Base-by-base conservation (phyloP, 768 basidiomycete species). In the Cantharellus anzutake region DNA sequence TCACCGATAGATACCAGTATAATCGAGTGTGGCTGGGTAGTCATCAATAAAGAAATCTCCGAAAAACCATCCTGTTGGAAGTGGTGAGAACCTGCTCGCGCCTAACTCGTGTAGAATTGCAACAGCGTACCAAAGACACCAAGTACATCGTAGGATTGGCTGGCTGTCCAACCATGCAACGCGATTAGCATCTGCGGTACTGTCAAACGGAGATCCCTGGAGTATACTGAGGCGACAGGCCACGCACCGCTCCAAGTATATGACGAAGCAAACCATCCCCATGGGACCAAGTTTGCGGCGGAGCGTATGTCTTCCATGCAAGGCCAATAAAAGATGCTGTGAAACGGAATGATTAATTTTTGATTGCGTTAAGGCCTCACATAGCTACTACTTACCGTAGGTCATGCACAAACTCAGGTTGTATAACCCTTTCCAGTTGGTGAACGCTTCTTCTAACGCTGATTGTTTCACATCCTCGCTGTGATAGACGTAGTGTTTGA, bases 41-140 rank as follows among this genome's bases (percentile, higher is more conserved):
- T 91, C 85, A 66, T 94, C 89, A 72, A 93, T 84, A 75, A 93
- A 93, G 73, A 94, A 94, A 71, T 94, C 90, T 34, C 91, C 92
- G 65, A 96, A 99, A 72, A 97, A 93, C 96, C 96, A 99, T 35
- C 96, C 89, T 91, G 58, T 37, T 37, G 16, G 59, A 16, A 57
- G 35, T 35, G 7, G 42, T 5, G n/a, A n/a, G n/a, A n/a, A n/a
- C n/a, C n/a, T n/a, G n/a, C n/a, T n/a, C n/a, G n/a, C n/a, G n/a
- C n/a, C n/a, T n/a, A n/a, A n/a, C n/a, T n/a, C n/a, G n/a, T n/a
- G n/a, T n/a, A n/a, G n/a, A n/a, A n/a, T n/a, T n/a, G n/a, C n/a
- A 42, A 41, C 7, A 3, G 64, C 77, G 56, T 65, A 88, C 89
- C 96, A 67, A 97, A 97, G 38, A 87, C 78, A 4, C 96, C 94